Evolutionary conservation across 176 grass and related monocot genomes (phyloP), one percentile per base, ranked within the genome.

Genomic region (Oryza brachyantha): DNA sequence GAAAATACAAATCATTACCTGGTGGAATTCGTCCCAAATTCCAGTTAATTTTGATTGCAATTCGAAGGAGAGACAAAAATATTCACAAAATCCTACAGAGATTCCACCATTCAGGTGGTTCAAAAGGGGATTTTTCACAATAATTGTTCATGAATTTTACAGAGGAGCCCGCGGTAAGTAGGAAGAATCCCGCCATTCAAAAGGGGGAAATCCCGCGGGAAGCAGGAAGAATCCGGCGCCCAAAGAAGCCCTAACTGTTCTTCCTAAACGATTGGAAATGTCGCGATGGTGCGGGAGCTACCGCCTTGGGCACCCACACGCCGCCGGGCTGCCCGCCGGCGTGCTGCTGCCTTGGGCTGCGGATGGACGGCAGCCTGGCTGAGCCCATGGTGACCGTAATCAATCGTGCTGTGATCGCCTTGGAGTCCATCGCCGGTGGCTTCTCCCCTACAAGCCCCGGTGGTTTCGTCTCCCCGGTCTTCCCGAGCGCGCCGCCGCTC

Each of bases 231-330:
- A 32, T 32, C 4, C 50, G 1, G 17, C 7, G 50, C 22, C 21
- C 19, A 32, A 32, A 32, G 31, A 4, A 32, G 7, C 7, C 6
- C 19, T 55, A 55, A 55, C 22, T 22, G 50, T 55, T 55, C 50
- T n/a, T 55, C 17, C 21, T 55, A 55, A 55, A 7, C 7, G 7
- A 55, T 10, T 1, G 19, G 50, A 7, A n/a, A 55, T 22, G 17
- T 21, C 21, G 50, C 10, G 50, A 22, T 55, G 50, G 17, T 1
- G 21, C 50, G 50, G 50, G 21, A 55, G 54, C 39, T 28, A 45
- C n/a, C 38, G 10, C 48, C 69, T 88, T 88, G 2, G 81, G 70
- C 34, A 88, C 64, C 86, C 86, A 88, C 54, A 88, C 14, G 12
- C 14, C 3, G 4, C 27, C 64, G 7, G 27, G 48, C 38, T 37